phyloP scores from a whole-genome alignment of 108 stramenopile genomes.

The Bacterosira constricta region DNA sequence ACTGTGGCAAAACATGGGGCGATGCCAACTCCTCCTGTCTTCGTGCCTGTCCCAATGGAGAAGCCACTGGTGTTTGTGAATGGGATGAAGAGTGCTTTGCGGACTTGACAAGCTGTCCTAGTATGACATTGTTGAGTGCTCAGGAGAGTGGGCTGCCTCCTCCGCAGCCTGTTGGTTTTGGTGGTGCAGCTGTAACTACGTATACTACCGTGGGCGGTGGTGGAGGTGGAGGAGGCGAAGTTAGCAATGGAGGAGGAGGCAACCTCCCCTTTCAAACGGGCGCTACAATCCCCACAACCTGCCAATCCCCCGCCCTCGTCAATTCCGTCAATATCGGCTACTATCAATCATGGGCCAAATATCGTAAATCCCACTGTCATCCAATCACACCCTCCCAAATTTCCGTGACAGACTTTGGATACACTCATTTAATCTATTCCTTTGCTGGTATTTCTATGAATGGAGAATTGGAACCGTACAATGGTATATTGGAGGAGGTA shows the following conservation, averaged over 20 bases:
- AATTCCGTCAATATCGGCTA: slow-evolving; percentile 32
- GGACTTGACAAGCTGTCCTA: slow-evolving; percentile 30
- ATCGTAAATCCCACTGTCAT: slow-evolving; percentile 18
- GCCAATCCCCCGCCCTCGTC: slow-evolving; percentile 5
- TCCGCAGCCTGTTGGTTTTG: too few species aligned
- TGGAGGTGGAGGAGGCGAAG: background rate
- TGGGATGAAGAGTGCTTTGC: slow-evolving; percentile 30
- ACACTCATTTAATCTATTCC: slow-evolving; percentile 38
- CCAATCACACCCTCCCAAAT: slow-evolving; percentile 10
- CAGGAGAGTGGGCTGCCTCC: too few species aligned
- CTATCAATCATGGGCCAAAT: slow-evolving; percentile 45
- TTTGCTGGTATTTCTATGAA: slow-evolving; percentile 28
- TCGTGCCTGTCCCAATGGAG: background rate
- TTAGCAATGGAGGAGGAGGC: background rate
- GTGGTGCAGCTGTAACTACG: background rate
- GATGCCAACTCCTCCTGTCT: background rate
- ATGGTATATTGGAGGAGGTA: slow-evolving; percentile 32
- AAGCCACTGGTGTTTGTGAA: background rate
- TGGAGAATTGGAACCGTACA: slow-evolving; percentile 34
- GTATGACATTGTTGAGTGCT: too few species aligned
- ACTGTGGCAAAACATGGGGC: background rate
- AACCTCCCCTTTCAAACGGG: background rate
- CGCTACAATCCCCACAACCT: background rate
- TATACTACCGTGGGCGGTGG: background rate
- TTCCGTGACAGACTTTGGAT: slow-evolving; percentile 4